Evolutionary conservation across 306 rosid species (phyloP), one percentile per base, ranked within the genome.

Genomic region (Dalbergia oliveri): DNA sequence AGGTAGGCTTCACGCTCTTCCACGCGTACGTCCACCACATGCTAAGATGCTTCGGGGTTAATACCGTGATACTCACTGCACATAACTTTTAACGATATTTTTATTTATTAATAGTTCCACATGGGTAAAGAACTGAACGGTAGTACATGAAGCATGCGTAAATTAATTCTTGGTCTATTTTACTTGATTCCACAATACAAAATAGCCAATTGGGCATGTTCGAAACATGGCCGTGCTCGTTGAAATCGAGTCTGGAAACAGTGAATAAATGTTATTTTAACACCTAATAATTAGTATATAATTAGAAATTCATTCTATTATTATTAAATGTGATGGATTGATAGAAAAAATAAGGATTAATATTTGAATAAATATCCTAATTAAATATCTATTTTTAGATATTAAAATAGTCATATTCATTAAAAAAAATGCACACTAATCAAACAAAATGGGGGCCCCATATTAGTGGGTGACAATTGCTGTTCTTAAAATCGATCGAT

Each of bases 381-480:
- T n/a, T n/a, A n/a, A n/a, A n/a, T n/a, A n/a, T n/a, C n/a, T n/a
- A n/a, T n/a, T n/a, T n/a, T n/a, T n/a, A n/a, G n/a, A n/a, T n/a
- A n/a, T n/a, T n/a, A n/a, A n/a, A n/a, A n/a, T n/a, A n/a, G n/a
- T n/a, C n/a, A n/a, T n/a, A n/a, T 47, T 12, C 16, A 13, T 12
- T 1, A 0, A 5, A 1, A 62, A 13, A 45, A 39, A 19, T 4
- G 26, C 14, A 51, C 8, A 33, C 4, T 14, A 21, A 21, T 14
- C 8, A 58, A 59, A 59, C 9, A 19, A 58, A 60, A 19, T n/a
- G 34, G 39, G 37, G 23, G 13, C 57, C 4, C 18, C 11, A 33
- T 54, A 14, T 50, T 18, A 47, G 69, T 43, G 59, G 69, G 70
- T 75, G 72, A 39, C 37, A 15, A 62, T 47, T 7, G 7, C 44